Evolutionary conservation across 441 rosid genomes (phyloP).

Genomic region (Arabidopsis lyrata): DNA sequence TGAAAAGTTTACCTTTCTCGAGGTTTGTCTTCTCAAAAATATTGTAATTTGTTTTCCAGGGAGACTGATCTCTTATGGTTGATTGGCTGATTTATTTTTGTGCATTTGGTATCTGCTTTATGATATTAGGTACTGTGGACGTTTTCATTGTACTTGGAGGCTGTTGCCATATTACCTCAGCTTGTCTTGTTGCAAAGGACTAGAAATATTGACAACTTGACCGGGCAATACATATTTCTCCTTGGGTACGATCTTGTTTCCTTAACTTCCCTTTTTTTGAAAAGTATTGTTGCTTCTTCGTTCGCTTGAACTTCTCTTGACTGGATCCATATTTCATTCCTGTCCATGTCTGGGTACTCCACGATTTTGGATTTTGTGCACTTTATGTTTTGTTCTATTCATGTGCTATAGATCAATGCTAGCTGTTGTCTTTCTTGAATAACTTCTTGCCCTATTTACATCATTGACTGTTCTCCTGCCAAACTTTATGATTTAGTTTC

Average conservation of each 20-base stretch:
- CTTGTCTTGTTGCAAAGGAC: conserved; percentile 73
- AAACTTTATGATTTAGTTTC: background rate
- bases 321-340: background rate
- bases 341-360: background rate
- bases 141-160: conserved; percentile 68
- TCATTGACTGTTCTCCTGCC: background rate
- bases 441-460: background rate
- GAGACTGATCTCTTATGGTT: background rate
- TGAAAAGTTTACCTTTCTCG: conserved; percentile 64
- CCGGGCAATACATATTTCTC: conserved; percentile 73
- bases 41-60: background rate
- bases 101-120: conserved; percentile 16
- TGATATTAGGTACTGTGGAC: conserved; percentile 65
- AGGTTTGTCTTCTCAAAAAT: conserved; percentile 47
- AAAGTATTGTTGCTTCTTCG: background rate
- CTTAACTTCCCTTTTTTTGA: background rate
- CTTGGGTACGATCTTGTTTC: conserved; percentile 59
- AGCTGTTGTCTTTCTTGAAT: conserved; percentile 1
- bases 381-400: background rate
- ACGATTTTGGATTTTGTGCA: background rate
- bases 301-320: background rate
- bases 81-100: background rate
- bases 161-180: conserved; percentile 76
- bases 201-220: conserved; percentile 73
- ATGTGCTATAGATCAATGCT: background rate